Evolutionary conservation across 495 filamentous ascomycete species (phyloP).

Genomic region (Hypoxylon cercidicola): DNA sequence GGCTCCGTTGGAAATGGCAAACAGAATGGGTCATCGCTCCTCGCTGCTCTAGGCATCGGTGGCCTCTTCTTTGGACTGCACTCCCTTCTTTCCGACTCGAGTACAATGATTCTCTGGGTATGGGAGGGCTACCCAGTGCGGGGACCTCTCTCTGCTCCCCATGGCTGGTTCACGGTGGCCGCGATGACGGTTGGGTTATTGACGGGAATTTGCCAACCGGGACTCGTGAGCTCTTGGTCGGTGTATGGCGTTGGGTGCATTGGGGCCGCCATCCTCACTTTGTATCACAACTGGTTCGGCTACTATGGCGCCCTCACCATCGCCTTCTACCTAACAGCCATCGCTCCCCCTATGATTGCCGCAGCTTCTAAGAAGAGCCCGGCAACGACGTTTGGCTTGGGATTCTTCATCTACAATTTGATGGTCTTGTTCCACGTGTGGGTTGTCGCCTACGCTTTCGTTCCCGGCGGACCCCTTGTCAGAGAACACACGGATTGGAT

Average conservation of each 20-base stretch:
- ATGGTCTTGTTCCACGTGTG: slow-evolving; percentile 95
- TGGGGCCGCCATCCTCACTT: slow-evolving; percentile 83
- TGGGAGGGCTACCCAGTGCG: slow-evolving; percentile 97
- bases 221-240: slow-evolving; percentile 80
- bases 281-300: slow-evolving; percentile 84
- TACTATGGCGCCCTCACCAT: slow-evolving; percentile 85
- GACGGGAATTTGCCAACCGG: slow-evolving; percentile 77
- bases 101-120: slow-evolving; percentile 99
- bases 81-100: slow-evolving; percentile 93
- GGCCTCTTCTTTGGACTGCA: slow-evolving; percentile 92
- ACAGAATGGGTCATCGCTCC: slow-evolving; percentile 71
- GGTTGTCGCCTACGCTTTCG: slow-evolving; percentile 99
- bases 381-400: slow-evolving; percentile 82
- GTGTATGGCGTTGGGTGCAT: slow-evolving; percentile 79
- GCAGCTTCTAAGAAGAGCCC: slow-evolving; percentile 80
- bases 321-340: slow-evolving; percentile 84
- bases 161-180: slow-evolving; percentile 84
- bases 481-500: slow-evolving; percentile 97
- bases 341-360: slow-evolving; percentile 77
- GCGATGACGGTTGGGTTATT: slow-evolving; percentile 88
- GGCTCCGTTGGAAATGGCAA: slow-evolving; percentile 53
- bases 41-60: slow-evolving; percentile 80
- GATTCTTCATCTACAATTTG: slow-evolving; percentile 89
- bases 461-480: slow-evolving; percentile 93
- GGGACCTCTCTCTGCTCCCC: slow-evolving; percentile 87